Evolutionary conservation across 768 basidiomycete species (phyloP).

Genomic region (Hygrophorus russula): DNA sequence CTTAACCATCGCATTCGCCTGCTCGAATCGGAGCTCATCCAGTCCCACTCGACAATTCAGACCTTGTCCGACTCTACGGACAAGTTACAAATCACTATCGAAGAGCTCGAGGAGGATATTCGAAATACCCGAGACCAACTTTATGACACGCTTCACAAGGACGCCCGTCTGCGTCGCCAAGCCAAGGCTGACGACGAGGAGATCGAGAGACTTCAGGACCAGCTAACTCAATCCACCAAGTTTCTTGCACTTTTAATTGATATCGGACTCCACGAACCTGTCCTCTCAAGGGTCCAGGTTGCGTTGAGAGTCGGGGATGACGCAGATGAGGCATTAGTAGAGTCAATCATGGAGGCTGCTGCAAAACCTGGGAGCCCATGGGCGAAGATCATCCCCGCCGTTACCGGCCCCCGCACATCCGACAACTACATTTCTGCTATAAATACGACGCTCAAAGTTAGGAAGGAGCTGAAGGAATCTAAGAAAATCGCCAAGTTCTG

Average conservation of each 20-base stretch:
- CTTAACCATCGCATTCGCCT: conserved; percentile 9
- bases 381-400: conserved; percentile 26
- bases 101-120: conserved; percentile 17
- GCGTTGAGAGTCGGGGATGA: conserved; percentile 19
- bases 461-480: conserved; percentile 20
- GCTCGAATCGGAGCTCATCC: conserved; percentile 19
- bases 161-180: conserved; percentile 12
- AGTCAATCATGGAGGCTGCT: conserved; percentile 31
- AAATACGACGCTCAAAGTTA: conserved; percentile 18
- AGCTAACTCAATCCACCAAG: conserved; percentile 19
- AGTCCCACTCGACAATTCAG: conserved; percentile 13
- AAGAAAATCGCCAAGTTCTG: conserved; percentile 26
- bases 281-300: conserved; percentile 19
- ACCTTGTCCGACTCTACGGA: background rate
- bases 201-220: conserved; percentile 14
- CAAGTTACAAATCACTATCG: background rate
- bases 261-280: conserved; percentile 21
- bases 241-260: conserved; percentile 28
- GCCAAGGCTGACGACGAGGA: conserved; percentile 17
- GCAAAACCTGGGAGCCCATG: conserved; percentile 27
- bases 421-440: conserved; percentile 24
- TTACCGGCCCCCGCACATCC: conserved; percentile 19
- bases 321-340: conserved; percentile 30
- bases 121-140: conserved; percentile 16
- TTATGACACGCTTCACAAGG: conserved; percentile 17